Conservation (phyloP, 257 asterid genomes). For the Anisodus acutangulus region DNA sequence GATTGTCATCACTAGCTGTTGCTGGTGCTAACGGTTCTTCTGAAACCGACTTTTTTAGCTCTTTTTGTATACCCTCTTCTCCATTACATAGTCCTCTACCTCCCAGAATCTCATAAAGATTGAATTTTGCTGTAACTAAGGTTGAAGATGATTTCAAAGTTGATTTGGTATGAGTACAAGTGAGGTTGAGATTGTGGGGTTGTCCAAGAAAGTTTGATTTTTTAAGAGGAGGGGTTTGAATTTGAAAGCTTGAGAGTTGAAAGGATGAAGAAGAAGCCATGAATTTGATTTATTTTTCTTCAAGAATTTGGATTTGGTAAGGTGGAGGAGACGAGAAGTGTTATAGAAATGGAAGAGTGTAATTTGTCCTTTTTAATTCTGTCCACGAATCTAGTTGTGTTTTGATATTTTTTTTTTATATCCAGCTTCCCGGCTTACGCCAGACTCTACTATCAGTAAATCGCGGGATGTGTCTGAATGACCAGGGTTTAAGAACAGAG, state of each 20-base stretch:
- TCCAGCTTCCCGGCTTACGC: too few relatives aligned
- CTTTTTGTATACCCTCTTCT: constrained; percentile 64
- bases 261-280: constrained; percentile 69
- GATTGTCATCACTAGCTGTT: background rate
- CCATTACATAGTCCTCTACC: constrained; percentile 88
- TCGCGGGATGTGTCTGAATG: too few relatives aligned
- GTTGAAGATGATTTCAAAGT: constrained; percentile 38
- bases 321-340: background rate
- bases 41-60: constrained; percentile 52
- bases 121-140: constrained; percentile 63
- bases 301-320: constrained; percentile 12
- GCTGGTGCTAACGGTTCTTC: constrained; percentile 18
- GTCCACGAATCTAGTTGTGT: constrained; percentile 48
- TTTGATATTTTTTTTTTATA: background rate
- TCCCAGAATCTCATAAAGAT: constrained; percentile 73
- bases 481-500: too few relatives aligned
- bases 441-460: too few relatives aligned
- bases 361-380: constrained; percentile 32
- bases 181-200: constrained; percentile 36
- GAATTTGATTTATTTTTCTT: background rate
- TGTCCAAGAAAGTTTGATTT: constrained; percentile 71
- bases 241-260: constrained; percentile 54
- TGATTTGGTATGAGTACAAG: constrained; percentile 37
- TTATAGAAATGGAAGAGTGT: background rate
- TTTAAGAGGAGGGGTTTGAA: constrained; percentile 44